Percentiles rank a stretch among this genome's conserved stretches.
Evolutionary conservation across 345 rosid genomes (phyloP).

Genomic region (Draba incana): DNA sequence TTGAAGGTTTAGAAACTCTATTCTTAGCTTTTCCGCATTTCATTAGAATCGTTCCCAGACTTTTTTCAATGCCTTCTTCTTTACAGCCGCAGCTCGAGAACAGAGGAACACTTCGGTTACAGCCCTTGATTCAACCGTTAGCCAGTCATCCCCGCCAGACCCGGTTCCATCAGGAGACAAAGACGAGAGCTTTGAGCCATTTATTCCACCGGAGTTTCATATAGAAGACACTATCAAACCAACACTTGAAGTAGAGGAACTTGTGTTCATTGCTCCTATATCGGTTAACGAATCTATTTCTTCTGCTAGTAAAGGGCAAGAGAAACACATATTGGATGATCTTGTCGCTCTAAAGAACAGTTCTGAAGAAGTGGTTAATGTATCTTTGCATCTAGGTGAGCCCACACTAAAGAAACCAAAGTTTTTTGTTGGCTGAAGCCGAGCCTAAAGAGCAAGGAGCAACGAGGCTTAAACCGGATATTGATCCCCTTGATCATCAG

Average conservation of each 20-base stretch:
- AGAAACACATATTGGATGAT: slow-evolving; percentile 44
- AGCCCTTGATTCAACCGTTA: slow-evolving; percentile 63
- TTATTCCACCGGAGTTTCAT: slow-evolving; percentile 50
- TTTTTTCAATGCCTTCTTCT: slow-evolving; percentile 10
- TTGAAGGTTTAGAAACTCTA: slow-evolving; percentile 48
- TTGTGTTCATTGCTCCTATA: slow-evolving; percentile 64
- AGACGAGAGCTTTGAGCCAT: slow-evolving; percentile 60
- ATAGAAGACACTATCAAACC: slow-evolving; percentile 50
- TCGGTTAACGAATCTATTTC: slow-evolving; percentile 47
- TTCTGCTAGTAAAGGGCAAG: slow-evolving; percentile 27
- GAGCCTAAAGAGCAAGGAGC: background rate
- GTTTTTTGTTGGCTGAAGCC: slow-evolving; percentile 12
- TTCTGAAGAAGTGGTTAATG: slow-evolving; percentile 57
- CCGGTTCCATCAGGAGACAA: slow-evolving; percentile 50
- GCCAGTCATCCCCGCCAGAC: slow-evolving; percentile 71
- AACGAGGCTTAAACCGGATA: slow-evolving; percentile 18
- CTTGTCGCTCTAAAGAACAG: slow-evolving; percentile 59
- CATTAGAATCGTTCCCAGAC: background rate
- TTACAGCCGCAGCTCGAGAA: slow-evolving; percentile 59
- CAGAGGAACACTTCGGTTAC: slow-evolving; percentile 71
- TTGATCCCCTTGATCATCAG: background rate
- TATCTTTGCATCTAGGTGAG: slow-evolving; percentile 76
- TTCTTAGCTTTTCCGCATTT: background rate
- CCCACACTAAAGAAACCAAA: slow-evolving; percentile 48
- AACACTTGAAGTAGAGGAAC: slow-evolving; percentile 56